Percentiles rank a stretch among this genome's conserved stretches.
phyloP scores from a whole-genome alignment of 2,329 filamentous ascomycete species.

The Endothia cerciana region DNA sequence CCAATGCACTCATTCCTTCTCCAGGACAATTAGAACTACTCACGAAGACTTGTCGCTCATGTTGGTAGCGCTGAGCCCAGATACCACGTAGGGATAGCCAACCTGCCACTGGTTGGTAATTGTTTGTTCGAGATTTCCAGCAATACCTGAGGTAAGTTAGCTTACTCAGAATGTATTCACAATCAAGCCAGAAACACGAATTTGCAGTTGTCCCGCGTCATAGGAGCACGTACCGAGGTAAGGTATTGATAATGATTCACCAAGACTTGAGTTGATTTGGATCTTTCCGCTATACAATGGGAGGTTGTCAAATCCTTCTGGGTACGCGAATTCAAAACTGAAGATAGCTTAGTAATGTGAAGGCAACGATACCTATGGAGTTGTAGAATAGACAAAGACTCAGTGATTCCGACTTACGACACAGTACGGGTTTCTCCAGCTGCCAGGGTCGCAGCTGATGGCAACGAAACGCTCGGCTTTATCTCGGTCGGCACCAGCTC shows the following conservation, averaged over 20 bases:
- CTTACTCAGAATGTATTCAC: no score
- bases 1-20: not conserved
- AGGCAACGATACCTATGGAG: no score
- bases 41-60: constrained; percentile 31
- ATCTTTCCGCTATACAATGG: constrained; percentile 42
- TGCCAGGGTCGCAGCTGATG: constrained; percentile 10
- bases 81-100: constrained; percentile 24
- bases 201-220: no score
- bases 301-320: constrained; percentile 36
- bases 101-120: constrained; percentile 12
- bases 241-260: constrained; percentile 39
- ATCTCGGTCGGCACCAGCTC: constrained; percentile 20
- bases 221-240: constrained; percentile 35
- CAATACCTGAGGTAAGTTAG: constrained; percentile 5
- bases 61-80: constrained; percentile 14
- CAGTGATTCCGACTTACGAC: not conserved
- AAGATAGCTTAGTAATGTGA: not conserved
- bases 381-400: no score
- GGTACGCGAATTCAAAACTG: constrained; percentile 33
- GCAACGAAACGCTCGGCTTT: constrained; percentile 16
- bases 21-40: not conserved
- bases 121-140: not conserved
- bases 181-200: no score
- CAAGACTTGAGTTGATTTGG: constrained; percentile 38
- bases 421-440: constrained; percentile 19